A percentile compares a stretch with the other conserved stretches of the same genome.
Evolutionary conservation across 352 stramenopile species (phyloP).

Genomic region (Phytophthora cactorum): DNA sequence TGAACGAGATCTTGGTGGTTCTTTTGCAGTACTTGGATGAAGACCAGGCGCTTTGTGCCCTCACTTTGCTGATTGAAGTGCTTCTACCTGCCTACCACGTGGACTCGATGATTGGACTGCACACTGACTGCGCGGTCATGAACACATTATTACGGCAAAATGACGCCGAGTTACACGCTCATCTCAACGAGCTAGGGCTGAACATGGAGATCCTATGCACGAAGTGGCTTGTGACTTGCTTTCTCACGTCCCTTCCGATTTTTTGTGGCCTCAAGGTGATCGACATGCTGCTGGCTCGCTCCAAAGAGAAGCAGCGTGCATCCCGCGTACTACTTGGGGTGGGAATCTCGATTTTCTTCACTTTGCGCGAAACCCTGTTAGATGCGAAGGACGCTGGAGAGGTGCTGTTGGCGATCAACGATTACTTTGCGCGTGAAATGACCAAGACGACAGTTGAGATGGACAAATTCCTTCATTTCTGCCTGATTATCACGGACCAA

Average conservation of each 20-base stretch:
- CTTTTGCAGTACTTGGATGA: constrained; percentile 78
- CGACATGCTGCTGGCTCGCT: constrained; percentile 74
- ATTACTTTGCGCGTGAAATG: constrained; percentile 78
- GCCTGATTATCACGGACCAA: constrained; percentile 69
- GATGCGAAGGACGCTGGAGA: constrained; percentile 81
- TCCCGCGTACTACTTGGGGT: constrained; percentile 78
- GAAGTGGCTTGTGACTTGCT: constrained; percentile 90
- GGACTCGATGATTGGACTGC: constrained; percentile 85
- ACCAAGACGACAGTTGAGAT: constrained; percentile 72
- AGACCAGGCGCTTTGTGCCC: constrained; percentile 56
- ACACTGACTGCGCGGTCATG: constrained; percentile 86
- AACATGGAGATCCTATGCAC: constrained; percentile 92
- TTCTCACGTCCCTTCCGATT: constrained; percentile 73
- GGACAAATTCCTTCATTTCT: constrained; percentile 75
- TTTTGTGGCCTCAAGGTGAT: constrained; percentile 82
- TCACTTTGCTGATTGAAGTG: constrained; percentile 78
- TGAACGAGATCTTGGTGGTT: constrained; percentile 85
- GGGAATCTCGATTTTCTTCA: constrained; percentile 83
- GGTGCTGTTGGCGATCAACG: constrained; percentile 79
- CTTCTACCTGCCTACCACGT: constrained; percentile 82
- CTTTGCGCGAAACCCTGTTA: constrained; percentile 57
- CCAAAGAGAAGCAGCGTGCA: constrained; percentile 65
- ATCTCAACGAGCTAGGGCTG: constrained; percentile 74
- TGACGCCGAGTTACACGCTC: constrained; percentile 69
- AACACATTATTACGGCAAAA: constrained; percentile 83